Conservation (phyloP, 345 rosid species). For the Hibiscus trionum region DNA sequence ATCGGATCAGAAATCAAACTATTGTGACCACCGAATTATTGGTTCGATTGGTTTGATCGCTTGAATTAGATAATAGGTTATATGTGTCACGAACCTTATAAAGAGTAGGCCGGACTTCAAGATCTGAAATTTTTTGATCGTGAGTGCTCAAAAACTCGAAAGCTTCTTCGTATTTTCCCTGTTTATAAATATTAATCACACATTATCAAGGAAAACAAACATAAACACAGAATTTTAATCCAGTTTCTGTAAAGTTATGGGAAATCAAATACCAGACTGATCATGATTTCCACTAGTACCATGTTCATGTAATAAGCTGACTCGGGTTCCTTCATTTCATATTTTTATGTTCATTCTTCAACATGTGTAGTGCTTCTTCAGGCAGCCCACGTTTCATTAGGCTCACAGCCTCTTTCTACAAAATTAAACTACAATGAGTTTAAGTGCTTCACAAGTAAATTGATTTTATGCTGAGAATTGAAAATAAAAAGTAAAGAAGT, state of each 20-base stretch:
- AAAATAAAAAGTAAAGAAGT: neutral
- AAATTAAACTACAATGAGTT: neutral
- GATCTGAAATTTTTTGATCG: neutral
- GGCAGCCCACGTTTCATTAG: slow-evolving; percentile 40
- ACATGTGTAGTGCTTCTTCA: slow-evolving; percentile 35
- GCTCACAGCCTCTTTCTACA: slow-evolving; percentile 45
- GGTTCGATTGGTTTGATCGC: too few species aligned
- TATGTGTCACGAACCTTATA: slow-evolving; percentile 30
- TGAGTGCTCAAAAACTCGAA: neutral
- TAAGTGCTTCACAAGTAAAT: neutral
- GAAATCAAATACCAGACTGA: slow-evolving; percentile 33
- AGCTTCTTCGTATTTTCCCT: slow-evolving; percentile 35
- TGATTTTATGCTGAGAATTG: neutral
- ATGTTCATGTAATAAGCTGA: slow-evolving; percentile 45
- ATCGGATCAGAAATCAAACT: neutral
- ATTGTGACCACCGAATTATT: too few species aligned
- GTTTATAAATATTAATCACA: neutral
- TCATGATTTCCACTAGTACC: slow-evolving; percentile 53
- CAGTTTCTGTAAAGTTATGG: too few species aligned
- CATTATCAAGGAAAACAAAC: slow-evolving; percentile 9
- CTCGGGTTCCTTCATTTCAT: slow-evolving; percentile 29
- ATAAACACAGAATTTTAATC: too few species aligned
- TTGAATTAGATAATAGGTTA: neutral
- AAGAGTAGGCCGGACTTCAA: slow-evolving; percentile 30
- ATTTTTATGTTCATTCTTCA: slow-evolving; percentile 25